Base-by-base conservation (phyloP, 2,329 filamentous ascomycete genomes). In the Aspergillus quadrilineatus region DNA sequence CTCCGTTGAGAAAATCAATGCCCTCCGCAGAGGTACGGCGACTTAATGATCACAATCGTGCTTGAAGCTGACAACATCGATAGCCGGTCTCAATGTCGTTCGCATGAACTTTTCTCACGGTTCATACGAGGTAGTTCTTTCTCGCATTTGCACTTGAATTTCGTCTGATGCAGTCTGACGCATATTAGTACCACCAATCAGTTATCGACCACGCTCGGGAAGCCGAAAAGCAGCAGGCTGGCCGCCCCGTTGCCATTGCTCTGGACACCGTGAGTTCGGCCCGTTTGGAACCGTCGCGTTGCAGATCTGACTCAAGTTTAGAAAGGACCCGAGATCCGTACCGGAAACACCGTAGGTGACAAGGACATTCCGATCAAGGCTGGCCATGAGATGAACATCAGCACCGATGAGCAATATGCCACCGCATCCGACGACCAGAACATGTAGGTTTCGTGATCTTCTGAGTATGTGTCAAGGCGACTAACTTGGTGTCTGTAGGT, bases 101-200 rank as follows among this genome's bases (percentile, higher is more conserved):
- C 93, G 94, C 81, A 99, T 99, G 94, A 99, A 99, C 89, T 97
- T 97, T 77, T 96, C 89, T 64, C 90, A 96, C 79, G 90, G 90
- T 70, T 88, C 87, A 66, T 94, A 97, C 78, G 92, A 88, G 75
- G 81, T 83, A 71, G 59, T 68, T 60, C 41, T 48, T 51, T 36
- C 28, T 17, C 39, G 32, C 14, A 39, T 22, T 22, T 22, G 22
- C 22, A 22, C 15, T 28, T 42, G 29, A n/a, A 32, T 4, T 22
- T 22, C 22, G 26, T 43, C 17, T 3, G 30, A 32, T n/a, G 44
- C 37, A 14, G 17, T 44, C 53, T 55, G 39, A 55, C 45, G 15
- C 17, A 39, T 30, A 26, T 51, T 12, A 92, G 80, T 99, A 97
- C 82, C 92, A 96, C 81, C 91, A 97, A 84, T 93, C 91, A 62